Base-by-base conservation (phyloP, 495 filamentous ascomycete species). In the Neurospora terricola region DNA sequence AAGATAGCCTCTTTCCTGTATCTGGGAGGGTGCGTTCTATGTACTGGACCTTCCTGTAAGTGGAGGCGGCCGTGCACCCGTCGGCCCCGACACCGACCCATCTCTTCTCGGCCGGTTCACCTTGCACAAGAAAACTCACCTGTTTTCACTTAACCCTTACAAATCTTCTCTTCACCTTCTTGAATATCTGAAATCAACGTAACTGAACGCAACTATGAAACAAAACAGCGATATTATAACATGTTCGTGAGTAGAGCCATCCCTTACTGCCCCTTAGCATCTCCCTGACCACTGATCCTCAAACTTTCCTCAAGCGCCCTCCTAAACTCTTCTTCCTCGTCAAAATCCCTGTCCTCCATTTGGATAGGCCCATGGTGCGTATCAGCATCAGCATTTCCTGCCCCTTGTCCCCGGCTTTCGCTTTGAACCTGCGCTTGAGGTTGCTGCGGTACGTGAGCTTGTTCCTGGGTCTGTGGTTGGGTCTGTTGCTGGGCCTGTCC, bases 251-350 rank as follows among this genome's bases (percentile, higher is more conserved):
- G 11, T 14, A 48, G n/a, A 10, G 3, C 1, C 1, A 66, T 34
- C 54, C 54, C 54, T 66, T 36, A 66, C 14, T 66, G 54, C 27
- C 54, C 27, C 54, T 34, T 34, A 14, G 27, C 14, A 66, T 34
- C 54, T 18, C 27, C 27, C 27, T 66, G 54, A 42, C 72, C 70
- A 45, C 73, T 74, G 12, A 75, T 75, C 73, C 69, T 83, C 81
- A 87, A 73, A 71, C 87, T 87, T 77, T 85, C 84, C 72, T 83
- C 82, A 72, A 87, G 73, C 38, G 82, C 87, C 34, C 78, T 78
- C 71, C 74, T 82, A 72, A 87, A 75, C 43, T 85, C 84, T 72
- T 84, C 86, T 43, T 86, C 82, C 38, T 82, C 78, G 2, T 79
- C 83, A 0, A 76, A 78, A 10, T 79, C 79, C n/a, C 66, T 73